Percentiles rank a stretch among this genome's conserved stretches.
These are phyloP conservation scores for Exutisphaerella laricina DNA, from an alignment of 2,329 filamentous ascomycete genomes.

Conservation along the genomic window DNA sequence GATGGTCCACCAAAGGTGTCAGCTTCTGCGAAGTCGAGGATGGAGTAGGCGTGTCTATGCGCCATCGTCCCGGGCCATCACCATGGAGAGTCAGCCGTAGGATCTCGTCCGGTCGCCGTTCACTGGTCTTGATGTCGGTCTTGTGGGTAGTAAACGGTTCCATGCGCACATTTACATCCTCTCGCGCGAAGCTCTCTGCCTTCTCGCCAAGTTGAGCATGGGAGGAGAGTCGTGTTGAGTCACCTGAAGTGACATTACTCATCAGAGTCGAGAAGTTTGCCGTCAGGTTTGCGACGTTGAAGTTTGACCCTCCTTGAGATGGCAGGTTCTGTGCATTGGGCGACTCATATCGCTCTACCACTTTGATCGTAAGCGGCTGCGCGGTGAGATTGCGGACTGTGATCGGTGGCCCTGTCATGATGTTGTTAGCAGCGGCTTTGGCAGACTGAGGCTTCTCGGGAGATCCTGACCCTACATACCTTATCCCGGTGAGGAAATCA, in stretches of 20 bases:
- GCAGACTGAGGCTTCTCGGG: too few relatives aligned
- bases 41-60: constrained; percentile 63
- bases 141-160: constrained; percentile 61
- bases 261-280: constrained; percentile 34
- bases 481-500: too few relatives aligned
- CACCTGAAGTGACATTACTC: constrained; percentile 23
- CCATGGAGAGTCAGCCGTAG: constrained; percentile 69
- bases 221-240: constrained; percentile 34
- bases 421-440: constrained; percentile 1
- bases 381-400: constrained; percentile 78
- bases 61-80: constrained; percentile 57
- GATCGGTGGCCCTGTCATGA: constrained; percentile 42
- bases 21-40: constrained; percentile 36
- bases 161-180: constrained; percentile 59
- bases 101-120: constrained; percentile 55
- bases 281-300: constrained; percentile 32
- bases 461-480: too few relatives aligned
- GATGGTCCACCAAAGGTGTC: constrained; percentile 36
- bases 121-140: constrained; percentile 57
- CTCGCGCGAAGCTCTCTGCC: constrained; percentile 55
- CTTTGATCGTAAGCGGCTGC: constrained; percentile 64
- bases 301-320: constrained; percentile 9
- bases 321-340: constrained; percentile 38
- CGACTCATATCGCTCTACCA: constrained; percentile 66
- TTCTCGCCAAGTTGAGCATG: constrained; percentile 47